Evolutionary conservation across 2,329 filamentous ascomycete genomes (phyloP), one percentile per base, ranked within the genome.

Genomic region (Paecilomyces dactylethromorphus): DNA sequence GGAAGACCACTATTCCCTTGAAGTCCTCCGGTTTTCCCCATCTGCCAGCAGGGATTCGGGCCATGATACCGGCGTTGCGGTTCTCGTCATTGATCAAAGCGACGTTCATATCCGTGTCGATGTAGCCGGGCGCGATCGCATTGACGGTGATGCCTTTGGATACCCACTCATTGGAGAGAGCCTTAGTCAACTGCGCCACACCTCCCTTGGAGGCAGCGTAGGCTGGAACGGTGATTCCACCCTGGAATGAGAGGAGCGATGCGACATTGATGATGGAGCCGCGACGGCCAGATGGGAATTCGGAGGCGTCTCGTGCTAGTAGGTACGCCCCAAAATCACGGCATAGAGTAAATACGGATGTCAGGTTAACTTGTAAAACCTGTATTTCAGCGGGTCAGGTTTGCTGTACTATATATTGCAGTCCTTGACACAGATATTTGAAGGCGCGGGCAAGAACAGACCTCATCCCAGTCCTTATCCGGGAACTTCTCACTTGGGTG

Each of bases 21-120:
- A 96, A 96, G 68, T 97, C 92, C 26, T 95, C 91, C 0, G 91
- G 88, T 11, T 73, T 81, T 0, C 91, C 92, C 91, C 92, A 96
- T 65, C 91, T 79, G 0, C 89, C 91, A 0, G 90, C 90, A 0
- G 92, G 92, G 67, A 96, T 96, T 58, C 91, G 80, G 33, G 85
- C 86, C 68, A 89, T 82, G 65, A 96, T 96, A 68, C 87, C 87
- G 63, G 81, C 84, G 60, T 89, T 82, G 35, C 92, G 79, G 65
- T 82, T 84, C 67, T 83, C 74, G 73, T 96, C 87, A 55, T 87
- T 83, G 51, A 96, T 84, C 68, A 97, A 75, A 2, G 91, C 92
- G 64, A 82, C 83, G 72, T 96, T 97, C 92, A 96, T 96, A 61
- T 96, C 92, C n/a, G 92, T 96, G 55, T 84, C 89, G 66, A 96